Base-by-base conservation (phyloP, 78 protist genomes). In the Parvularia atlantis region DNA sequence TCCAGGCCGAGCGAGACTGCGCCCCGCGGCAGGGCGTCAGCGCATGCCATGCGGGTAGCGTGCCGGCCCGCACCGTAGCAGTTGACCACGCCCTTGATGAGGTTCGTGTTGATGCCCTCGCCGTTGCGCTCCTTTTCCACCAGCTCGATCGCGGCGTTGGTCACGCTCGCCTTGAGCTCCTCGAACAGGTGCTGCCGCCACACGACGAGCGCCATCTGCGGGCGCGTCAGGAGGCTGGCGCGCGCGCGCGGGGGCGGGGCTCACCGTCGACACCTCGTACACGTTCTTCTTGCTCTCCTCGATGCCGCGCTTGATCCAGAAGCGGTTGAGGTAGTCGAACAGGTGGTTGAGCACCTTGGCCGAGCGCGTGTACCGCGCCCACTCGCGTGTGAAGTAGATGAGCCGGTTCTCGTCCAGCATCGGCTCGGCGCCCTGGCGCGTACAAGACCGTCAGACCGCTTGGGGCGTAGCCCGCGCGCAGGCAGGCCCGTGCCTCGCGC, bases 61-160 rank as follows among this genome's bases (percentile, higher is more conserved):
- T n/a, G n/a, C n/a, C n/a, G n/a, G n/a, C n/a, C 37, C 24, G 9
- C n/a, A n/a, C n/a, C 68, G 36, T 40, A 75, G 66, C 53, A 52
- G 69, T 75, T 57, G n/a, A 84, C 56, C 2, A 85, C 85, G 31
- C 80, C 78, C 19, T 57, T 48, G 40, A 88, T 39, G 37, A 88
- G 75, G 46, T 31, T 61, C 9, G 76, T 66, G 59, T 84, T 78
- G 63, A 87, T 73, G 56, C 39, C 65, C 58, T 89, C 91, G 46
- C 89, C 88, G 35, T 22, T 74, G 46, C 95, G 83, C 74, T 90
- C 95, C 28, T 70, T 41, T 28, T 78, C 59, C 26, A 90, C 77
- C 37, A 78, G 71, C n/a, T 48, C 71, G 59, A 89, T 79, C 46
- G 78, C 22, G 17, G 64, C 59, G 10, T 31, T 43, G 37, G 80